Evolutionary conservation across 192 early-diverging fungal genomes (phyloP), one percentile per base, ranked within the genome.

Genomic region (Rhizophagus prolifer): DNA sequence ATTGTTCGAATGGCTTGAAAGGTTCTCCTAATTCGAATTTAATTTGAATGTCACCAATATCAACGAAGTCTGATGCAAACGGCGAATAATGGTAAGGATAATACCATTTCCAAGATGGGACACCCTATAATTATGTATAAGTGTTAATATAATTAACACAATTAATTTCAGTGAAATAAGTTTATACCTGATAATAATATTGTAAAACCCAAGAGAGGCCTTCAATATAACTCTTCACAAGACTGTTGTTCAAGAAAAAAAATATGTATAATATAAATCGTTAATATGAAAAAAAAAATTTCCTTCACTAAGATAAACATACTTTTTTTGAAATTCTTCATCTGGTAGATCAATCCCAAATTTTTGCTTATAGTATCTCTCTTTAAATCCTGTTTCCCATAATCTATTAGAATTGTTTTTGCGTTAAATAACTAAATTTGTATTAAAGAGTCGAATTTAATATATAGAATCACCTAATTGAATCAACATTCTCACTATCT

Each of bases 41-140:
- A 74, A 94, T 84, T 67, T 91, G 82, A 77, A 95, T 83, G 44
- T 88, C 82, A 62, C 82, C 89, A 70, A 99, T 83, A 79, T 95
- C 88, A 9, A 84, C 75, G 70, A 97, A 92, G 80, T 98, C 95
- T 0, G 90, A 91, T 4, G 92, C 91, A 73, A 94, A 84, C 1
- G 96, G 96, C 25, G 97, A 92, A 78, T 98, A 99, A 86, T 98
- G 94, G 82, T 94, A 98, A 8, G 97, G 97, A 75, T 94, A 99
- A 86, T 94, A 99, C 97, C 97, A 99, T 46, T 86, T 90, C 97
- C 97, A 99, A 21, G 97, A 98, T 28, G 87, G 91, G 73, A 95
- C 95, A 4, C 96, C 96, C 74, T 84, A 64, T 58, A 38, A 26
- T 59, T 25, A 34, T 47, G 14, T n/a, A 19, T 19, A 28, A 26